A percentile compares a stretch with the other conserved stretches of the same genome.
phyloP scores from a whole-genome alignment of 192 early-diverging fungal genomes.

The Coemansia sp. region DNA sequence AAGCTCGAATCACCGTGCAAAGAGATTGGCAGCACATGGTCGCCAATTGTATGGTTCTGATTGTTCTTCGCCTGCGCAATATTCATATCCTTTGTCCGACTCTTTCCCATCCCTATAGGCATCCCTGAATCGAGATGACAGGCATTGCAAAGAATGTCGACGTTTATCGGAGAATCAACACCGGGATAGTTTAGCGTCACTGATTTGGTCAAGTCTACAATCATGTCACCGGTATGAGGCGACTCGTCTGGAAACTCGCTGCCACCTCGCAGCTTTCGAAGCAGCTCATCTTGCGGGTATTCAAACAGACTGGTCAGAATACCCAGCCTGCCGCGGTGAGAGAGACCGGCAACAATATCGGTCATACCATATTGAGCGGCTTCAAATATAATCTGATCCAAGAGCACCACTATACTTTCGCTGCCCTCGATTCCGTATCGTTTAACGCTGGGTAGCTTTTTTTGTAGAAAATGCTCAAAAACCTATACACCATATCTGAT shows the following conservation, averaged over 20 bases:
- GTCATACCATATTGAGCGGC: slow-evolving; percentile 60
- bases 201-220: slow-evolving; percentile 80
- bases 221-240: slow-evolving; percentile 79
- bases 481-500: slow-evolving; percentile 39
- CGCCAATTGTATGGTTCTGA: slow-evolving; percentile 67
- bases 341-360: slow-evolving; percentile 84
- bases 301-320: slow-evolving; percentile 79
- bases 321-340: slow-evolving; percentile 91
- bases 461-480: slow-evolving; percentile 95
- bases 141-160: slow-evolving; percentile 88
- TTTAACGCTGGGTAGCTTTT: slow-evolving; percentile 91
- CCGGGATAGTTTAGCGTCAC: slow-evolving; percentile 65
- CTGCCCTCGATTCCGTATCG: slow-evolving; percentile 96
- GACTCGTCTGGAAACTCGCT: slow-evolving; percentile 80
- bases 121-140: slow-evolving; percentile 93
- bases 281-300: slow-evolving; percentile 72
- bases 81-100: slow-evolving; percentile 83
- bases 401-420: slow-evolving; percentile 88
- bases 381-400: slow-evolving; percentile 78
- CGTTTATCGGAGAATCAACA: slow-evolving; percentile 52
- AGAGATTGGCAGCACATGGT: slow-evolving; percentile 87
- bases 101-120: slow-evolving; percentile 93
- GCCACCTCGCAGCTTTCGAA: slow-evolving; percentile 90
- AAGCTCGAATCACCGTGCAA: slow-evolving; percentile 91
- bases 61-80: slow-evolving; percentile 17